Percentiles rank a stretch among this genome's conserved stretches.
Conservation (phyloP, 208 protist species). For the Naegleria fowleri region DNA sequence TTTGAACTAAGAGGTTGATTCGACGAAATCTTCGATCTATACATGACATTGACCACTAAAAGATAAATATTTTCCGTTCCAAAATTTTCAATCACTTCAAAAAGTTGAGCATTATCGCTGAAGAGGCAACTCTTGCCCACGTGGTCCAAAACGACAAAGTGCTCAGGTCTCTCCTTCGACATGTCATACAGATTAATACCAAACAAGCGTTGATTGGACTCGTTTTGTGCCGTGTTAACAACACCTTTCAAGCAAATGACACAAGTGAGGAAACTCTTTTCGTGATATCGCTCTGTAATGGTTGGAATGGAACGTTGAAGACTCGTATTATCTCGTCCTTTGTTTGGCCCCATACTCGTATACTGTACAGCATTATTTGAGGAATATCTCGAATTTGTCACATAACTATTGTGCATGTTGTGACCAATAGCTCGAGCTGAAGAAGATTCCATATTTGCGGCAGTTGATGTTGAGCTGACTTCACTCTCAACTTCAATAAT, state of each 20-base stretch:
- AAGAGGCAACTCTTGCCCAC: neutral
- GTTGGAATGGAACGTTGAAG: no score
- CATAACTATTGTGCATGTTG: neutral
- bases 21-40: neutral
- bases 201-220: neutral
- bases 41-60: neutral
- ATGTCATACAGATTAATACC: neutral
- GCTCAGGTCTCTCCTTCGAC: neutral
- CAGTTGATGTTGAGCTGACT: no score
- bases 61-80: conserved; percentile 4
- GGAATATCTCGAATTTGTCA: neutral
- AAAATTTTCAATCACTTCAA: neutral
- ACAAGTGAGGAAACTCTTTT: conserved; percentile 8
- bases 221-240: neutral
- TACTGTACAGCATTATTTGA: no score
- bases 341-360: no score
- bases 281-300: neutral
- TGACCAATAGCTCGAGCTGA: no score
- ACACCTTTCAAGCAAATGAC: neutral
- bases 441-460: neutral
- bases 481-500: neutral
- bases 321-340: no score
- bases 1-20: neutral
- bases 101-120: neutral
- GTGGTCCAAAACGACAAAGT: neutral